These are phyloP conservation scores for Vigna hirtella DNA, from an alignment of 306 rosid genomes.

Conservation along the genomic window DNA sequence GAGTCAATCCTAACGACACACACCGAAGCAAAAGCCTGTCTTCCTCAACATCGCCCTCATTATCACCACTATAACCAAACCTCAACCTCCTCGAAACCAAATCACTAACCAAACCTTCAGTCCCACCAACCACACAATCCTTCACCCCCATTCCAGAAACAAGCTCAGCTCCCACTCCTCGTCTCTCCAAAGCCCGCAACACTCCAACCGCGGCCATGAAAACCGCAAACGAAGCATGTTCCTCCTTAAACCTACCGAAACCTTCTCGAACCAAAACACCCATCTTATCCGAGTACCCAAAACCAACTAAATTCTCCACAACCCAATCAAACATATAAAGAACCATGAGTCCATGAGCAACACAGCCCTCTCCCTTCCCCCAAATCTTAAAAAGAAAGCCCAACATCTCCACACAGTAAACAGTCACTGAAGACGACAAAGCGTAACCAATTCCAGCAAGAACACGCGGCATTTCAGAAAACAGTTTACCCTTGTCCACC, in stretches of 20 bases:
- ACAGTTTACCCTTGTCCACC: slow-evolving; percentile 47
- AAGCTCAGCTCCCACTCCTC: slow-evolving; percentile 52
- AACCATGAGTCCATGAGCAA: slow-evolving; percentile 74
- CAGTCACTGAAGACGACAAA: slow-evolving; percentile 65
- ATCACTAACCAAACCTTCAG: slow-evolving; percentile 61
- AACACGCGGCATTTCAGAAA: slow-evolving; percentile 58
- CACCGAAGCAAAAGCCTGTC: slow-evolving; percentile 68
- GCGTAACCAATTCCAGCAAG: slow-evolving; percentile 92
- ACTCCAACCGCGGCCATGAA: slow-evolving; percentile 86
- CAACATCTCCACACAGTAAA: slow-evolving; percentile 55
- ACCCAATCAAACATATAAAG: slow-evolving; percentile 85
- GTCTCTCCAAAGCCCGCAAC: slow-evolving; percentile 57
- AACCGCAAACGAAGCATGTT: slow-evolving; percentile 63
- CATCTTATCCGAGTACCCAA: slow-evolving; percentile 54
- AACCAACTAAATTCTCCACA: slow-evolving; percentile 58
- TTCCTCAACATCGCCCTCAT: slow-evolving; percentile 17
- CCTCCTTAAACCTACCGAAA: slow-evolving; percentile 57
- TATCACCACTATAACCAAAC: slow-evolving; percentile 8
- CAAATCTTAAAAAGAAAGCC: slow-evolving; percentile 71
- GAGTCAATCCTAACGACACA: slow-evolving; percentile 68
- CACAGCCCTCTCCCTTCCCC: slow-evolving; percentile 59
- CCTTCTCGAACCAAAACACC: slow-evolving; percentile 45
- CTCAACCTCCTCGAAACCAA: slow-evolving; percentile 50
- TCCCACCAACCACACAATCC: slow-evolving; percentile 55
- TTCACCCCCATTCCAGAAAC: slow-evolving; percentile 55